Conservation (phyloP, 2,329 filamentous ascomycete species). For the Fusarium setosum region DNA sequence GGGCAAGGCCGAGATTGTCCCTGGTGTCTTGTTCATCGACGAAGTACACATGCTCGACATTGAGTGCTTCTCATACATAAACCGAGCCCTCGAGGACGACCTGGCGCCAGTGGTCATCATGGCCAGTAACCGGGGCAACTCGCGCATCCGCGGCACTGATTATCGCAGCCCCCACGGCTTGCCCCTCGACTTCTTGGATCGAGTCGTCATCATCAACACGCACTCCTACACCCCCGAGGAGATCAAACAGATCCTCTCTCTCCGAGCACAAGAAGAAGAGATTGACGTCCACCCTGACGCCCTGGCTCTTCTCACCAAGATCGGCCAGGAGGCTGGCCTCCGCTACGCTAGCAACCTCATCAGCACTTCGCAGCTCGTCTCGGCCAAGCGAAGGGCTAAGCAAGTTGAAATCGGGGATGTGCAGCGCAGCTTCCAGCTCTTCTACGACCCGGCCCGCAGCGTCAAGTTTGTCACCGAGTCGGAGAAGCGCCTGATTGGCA, state of each 20-base stretch:
- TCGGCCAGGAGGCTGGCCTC: conserved; percentile 90
- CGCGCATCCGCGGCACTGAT: conserved; percentile 91
- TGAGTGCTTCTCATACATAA: conserved; percentile 98
- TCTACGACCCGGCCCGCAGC: conserved; percentile 90
- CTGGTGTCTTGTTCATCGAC: conserved; percentile 96
- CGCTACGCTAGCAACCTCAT: conserved; percentile 98
- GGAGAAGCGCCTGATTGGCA: conserved; percentile 92
- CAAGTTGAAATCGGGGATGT: conserved; percentile 90
- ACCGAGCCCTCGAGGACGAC: conserved; percentile 94
- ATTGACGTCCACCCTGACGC: conserved; percentile 92
- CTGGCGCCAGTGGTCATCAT: conserved; percentile 98
- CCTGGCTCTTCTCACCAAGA: conserved; percentile 92
- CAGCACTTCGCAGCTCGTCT: conserved; percentile 89
- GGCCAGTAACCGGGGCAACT: conserved; percentile 95
- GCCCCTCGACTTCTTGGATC: conserved; percentile 94
- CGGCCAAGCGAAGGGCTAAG: conserved; percentile 85
- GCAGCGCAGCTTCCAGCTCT: conserved; percentile 91
- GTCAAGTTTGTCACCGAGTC: conserved; percentile 91
- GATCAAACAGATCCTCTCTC: conserved; percentile 90
- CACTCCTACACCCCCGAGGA: conserved; percentile 85
- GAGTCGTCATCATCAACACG: conserved; percentile 96
- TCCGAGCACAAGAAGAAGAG: conserved; percentile 95
- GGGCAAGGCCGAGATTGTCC: conserved; percentile 97
- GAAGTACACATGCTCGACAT: conserved; percentile 99
- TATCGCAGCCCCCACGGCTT: conserved; percentile 94